Base-by-base conservation (phyloP, 345 rosid species). In the Erucastrum elatum region DNA sequence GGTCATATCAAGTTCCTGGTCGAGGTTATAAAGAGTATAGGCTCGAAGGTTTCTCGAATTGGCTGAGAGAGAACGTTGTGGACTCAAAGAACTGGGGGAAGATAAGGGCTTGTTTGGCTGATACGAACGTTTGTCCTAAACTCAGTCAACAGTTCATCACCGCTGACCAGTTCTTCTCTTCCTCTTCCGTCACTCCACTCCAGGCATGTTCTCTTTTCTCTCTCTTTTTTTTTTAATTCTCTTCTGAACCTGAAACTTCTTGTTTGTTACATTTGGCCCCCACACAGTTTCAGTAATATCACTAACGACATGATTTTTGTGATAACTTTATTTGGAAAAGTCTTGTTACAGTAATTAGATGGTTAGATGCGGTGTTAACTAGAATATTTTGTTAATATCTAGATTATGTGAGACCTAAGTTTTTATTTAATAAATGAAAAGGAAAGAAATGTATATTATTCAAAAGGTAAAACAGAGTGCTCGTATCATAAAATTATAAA, bases 21-120 rank as follows among this genome's bases (percentile, higher is more conserved):
- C 82, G 86, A 59, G 89, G 81, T 25, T 94, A 84, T 35, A 85
- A 66, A 67, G 98, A 94, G 87, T 90, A 88, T 64, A 82, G 89
- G 68, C 89, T 94, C 11, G 87, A 86, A 25, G 88, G 89, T 33
- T 94, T 85, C 77, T 90, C 96, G 0, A 30, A 80, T n/a, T 92
- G 98, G 98, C 64, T 94, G 31, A 85, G 84, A 73, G 72, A 87
- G 61, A 94, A 92, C 58, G 82, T 87, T 1, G 92, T 88, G 1
- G 84, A 89, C 72, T 75, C 87, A 4, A 83, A 86, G 82, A 84
- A 86, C 49, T 94, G 98, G 98, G 75, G 63, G 0, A 87, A 84
- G 81, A 87, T 94, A 31, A 84, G 89, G 59, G 85, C 88, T 61
- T 94, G 98, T 80, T 82, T 94, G 34, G 87, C 86, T 46, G 96